A percentile compares a stretch with the other conserved stretches of the same genome.
Evolutionary conservation across 345 rosid species (phyloP).

Genomic region (Moricandia arvensis): DNA sequence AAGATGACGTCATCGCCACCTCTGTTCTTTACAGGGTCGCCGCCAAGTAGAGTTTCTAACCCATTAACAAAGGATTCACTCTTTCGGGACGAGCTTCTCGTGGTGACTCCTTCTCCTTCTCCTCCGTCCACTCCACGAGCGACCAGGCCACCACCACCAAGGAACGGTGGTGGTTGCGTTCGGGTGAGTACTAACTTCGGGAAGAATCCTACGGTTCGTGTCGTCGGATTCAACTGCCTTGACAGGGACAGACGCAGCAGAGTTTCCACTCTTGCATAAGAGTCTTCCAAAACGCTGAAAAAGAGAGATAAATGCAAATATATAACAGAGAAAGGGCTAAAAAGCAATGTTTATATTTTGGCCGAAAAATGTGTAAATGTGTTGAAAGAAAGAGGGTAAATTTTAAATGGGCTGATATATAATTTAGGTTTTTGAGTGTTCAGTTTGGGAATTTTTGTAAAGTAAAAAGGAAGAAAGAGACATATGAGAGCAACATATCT

Average conservation of each 20-base stretch:
- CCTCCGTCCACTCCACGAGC: slow-evolving; percentile 18
- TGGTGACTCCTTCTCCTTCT: slow-evolving; percentile 30
- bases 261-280: slow-evolving; percentile 74
- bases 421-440: slow-evolving; percentile 22
- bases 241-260: slow-evolving; percentile 66
- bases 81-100: slow-evolving; percentile 56
- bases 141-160: slow-evolving; percentile 41
- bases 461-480: too few relatives aligned
- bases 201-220: slow-evolving; percentile 71
- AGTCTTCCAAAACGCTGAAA: not conserved
- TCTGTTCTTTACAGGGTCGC: slow-evolving; percentile 84
- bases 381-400: not conserved
- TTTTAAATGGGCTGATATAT: not conserved
- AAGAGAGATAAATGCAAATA: slow-evolving; percentile 10
- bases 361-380: slow-evolving; percentile 24
- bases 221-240: slow-evolving; percentile 89
- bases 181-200: slow-evolving; percentile 47
- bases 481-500: too few relatives aligned
- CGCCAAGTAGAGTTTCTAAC: slow-evolving; percentile 99
- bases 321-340: slow-evolving; percentile 14
- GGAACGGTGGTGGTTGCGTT: slow-evolving; percentile 62
- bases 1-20: slow-evolving; percentile 41
- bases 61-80: slow-evolving; percentile 84
- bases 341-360: not conserved
- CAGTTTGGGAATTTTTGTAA: slow-evolving; percentile 21